Conservation (phyloP, 306 rosid species). For the Neltuma alba region DNA sequence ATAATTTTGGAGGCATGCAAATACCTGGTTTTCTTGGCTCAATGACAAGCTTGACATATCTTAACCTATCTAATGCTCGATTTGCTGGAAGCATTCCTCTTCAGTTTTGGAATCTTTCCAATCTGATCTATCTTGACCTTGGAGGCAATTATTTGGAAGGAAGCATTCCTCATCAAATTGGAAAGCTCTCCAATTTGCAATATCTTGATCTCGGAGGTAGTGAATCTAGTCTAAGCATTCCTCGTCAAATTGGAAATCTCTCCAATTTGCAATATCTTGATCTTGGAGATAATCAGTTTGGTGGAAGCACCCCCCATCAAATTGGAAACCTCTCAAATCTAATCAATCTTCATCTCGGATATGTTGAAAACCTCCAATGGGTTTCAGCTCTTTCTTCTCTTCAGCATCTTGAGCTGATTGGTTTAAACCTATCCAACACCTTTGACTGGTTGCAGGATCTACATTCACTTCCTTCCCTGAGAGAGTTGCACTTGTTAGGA, state of each 20-base stretch:
- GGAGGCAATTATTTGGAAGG: neutral
- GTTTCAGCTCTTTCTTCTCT: constrained; percentile 1
- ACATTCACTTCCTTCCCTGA: constrained; percentile 30
- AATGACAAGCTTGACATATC: no score
- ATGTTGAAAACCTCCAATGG: constrained; percentile 1
- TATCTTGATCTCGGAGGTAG: neutral
- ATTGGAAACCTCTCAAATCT: neutral
- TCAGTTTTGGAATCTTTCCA: neutral
- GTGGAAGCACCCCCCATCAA: neutral
- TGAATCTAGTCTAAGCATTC: neutral
- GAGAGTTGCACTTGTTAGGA: neutral
- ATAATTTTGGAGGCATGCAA: neutral
- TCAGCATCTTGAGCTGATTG: neutral
- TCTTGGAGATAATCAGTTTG: neutral
- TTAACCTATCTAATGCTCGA: neutral
- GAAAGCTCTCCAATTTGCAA: neutral
- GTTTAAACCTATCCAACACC: neutral
- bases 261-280: neutral
- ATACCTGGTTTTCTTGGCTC: no score
- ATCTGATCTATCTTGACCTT: neutral
- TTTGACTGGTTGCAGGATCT: constrained; percentile 26
- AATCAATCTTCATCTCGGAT: neutral
- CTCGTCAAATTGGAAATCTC: neutral
- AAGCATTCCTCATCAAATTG: neutral
- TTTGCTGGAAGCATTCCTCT: neutral